These are phyloP conservation scores for Cryptosporidium andersoni DNA, from an alignment of 169 alveolate genomes.

Conservation along the genomic window DNA sequence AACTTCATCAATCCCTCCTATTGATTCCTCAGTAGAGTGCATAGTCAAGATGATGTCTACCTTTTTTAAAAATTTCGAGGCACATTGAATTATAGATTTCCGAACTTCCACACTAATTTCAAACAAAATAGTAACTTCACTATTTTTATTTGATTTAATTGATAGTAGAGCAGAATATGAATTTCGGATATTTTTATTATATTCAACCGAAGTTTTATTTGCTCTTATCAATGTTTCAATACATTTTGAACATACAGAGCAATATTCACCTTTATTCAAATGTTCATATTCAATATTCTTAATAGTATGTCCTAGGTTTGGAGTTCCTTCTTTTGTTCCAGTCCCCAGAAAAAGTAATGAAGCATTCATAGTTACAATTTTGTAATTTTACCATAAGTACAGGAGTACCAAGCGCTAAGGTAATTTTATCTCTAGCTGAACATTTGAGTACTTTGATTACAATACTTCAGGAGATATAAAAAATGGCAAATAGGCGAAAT, in stretches of 20 bases:
- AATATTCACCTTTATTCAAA: not conserved
- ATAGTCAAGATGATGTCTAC: slow-evolving; percentile 27
- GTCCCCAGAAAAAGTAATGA: slow-evolving; percentile 49
- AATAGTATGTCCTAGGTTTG: slow-evolving; percentile 47
- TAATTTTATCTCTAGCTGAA: no score
- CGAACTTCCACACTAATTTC: slow-evolving; percentile 33
- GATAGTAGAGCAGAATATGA: slow-evolving; percentile 23
- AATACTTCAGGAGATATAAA: no score
- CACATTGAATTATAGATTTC: slow-evolving; percentile 44
- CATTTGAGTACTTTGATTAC: no score
- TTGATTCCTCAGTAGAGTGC: slow-evolving; percentile 36
- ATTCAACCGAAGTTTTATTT: no score
- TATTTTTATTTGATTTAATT: not conserved
- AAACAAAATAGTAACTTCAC: slow-evolving; percentile 13
- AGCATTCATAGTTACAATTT: slow-evolving; percentile 18
- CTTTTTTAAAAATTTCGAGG: slow-evolving; percentile 20
- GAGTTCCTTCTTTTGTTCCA: slow-evolving; percentile 28
- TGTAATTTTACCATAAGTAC: not conserved
- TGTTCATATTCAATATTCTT: slow-evolving; percentile 24
- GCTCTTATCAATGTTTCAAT: not conserved
- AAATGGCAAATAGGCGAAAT: no score
- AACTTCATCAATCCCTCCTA: slow-evolving; percentile 56
- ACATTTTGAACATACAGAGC: slow-evolving; percentile 38
- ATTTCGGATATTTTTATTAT: slow-evolving; percentile 17
- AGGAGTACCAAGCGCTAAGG: not conserved